A percentile compares a stretch with the other conserved stretches of the same genome.
Evolutionary conservation across 306 rosid genomes (phyloP).

Genomic region (Trifolium fragiferum): DNA sequence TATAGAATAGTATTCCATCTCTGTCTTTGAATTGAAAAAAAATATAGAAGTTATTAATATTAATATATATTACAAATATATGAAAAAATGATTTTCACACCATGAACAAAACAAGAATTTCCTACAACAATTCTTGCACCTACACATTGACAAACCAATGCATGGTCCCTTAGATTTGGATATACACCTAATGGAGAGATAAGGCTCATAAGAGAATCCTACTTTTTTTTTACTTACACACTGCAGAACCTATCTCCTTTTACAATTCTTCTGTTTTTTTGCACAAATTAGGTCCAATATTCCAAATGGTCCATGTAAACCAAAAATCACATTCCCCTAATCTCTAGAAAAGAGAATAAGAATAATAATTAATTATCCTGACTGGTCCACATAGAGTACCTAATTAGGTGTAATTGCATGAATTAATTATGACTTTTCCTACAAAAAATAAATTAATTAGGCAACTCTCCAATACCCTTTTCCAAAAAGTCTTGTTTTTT

Average conservation of each 20-base stretch:
- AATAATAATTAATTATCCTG: constrained; percentile 14
- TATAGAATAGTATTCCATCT: constrained; percentile 28
- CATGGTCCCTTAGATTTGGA: constrained; percentile 28
- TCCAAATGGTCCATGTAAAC: constrained; percentile 36
- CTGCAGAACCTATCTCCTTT: constrained; percentile 11
- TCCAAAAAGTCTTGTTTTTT: not conserved
- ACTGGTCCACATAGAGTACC: not conserved
- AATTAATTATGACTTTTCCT: constrained; percentile 31
- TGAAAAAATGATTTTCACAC: constrained; percentile 45
- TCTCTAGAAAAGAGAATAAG: constrained; percentile 24
- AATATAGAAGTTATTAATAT: not conserved
- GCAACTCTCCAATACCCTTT: not conserved
- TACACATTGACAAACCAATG: constrained; percentile 33
- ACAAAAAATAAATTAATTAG: constrained; percentile 35
- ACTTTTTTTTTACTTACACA: constrained; percentile 32
- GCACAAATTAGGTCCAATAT: not conserved
- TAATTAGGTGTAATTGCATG: constrained; percentile 31
- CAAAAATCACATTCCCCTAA: constrained; percentile 8
- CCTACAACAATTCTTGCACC: constrained; percentile 19
- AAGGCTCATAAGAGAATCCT: not conserved
- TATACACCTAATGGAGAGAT: constrained; percentile 25
- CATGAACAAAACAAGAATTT: constrained; percentile 43
- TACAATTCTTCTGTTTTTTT: not conserved
- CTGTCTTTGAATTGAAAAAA: constrained; percentile 35
- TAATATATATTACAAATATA: constrained; percentile 42